A percentile compares a stretch with the other conserved stretches of the same genome.
Evolutionary conservation across 257 asterid species (phyloP).

Genomic region (Lycium ferocissimum): DNA sequence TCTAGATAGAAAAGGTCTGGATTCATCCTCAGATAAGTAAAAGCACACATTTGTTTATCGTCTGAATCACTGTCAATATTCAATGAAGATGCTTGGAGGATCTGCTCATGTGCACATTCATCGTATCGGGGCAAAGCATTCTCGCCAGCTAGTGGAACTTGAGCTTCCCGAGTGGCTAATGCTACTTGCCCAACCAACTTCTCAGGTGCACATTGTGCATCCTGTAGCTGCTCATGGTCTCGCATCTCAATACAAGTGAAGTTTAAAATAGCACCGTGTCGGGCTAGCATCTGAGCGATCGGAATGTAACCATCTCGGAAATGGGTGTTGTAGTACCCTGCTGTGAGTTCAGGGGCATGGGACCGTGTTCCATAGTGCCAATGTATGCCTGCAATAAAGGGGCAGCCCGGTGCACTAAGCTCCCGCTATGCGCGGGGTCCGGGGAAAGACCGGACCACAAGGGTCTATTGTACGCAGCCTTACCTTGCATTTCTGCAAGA

Average conservation of each 20-base stretch:
- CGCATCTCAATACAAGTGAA: constrained; percentile 95
- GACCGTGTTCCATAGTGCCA: constrained; percentile 96
- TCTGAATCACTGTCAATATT: constrained; percentile 46
- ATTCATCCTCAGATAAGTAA: constrained; percentile 89
- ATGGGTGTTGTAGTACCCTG: constrained; percentile 93
- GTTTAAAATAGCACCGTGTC: constrained; percentile 82
- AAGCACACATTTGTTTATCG: constrained; percentile 81
- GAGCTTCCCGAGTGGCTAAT: constrained; percentile 73
- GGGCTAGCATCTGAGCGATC: constrained; percentile 85
- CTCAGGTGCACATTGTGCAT: constrained; percentile 86
- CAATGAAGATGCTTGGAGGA: constrained; percentile 59
- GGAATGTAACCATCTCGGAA: constrained; percentile 85
- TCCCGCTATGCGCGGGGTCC: no score
- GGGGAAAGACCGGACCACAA: no score
- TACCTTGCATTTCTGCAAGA: no score
- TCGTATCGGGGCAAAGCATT: constrained; percentile 89
- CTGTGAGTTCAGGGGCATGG: constrained; percentile 97
- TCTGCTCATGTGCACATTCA: constrained; percentile 80
- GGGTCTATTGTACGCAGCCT: no score
- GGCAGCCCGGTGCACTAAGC: no score
- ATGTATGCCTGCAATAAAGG: constrained; percentile 91
- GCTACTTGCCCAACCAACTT: constrained; percentile 87
- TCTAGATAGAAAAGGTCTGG: constrained; percentile 85
- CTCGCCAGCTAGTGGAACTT: constrained; percentile 89
- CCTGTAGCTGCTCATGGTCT: constrained; percentile 96